These are phyloP conservation scores for Schizochytrium sp. DNA, from an alignment of 108 stramenopile species.

Conservation along the genomic window DNA sequence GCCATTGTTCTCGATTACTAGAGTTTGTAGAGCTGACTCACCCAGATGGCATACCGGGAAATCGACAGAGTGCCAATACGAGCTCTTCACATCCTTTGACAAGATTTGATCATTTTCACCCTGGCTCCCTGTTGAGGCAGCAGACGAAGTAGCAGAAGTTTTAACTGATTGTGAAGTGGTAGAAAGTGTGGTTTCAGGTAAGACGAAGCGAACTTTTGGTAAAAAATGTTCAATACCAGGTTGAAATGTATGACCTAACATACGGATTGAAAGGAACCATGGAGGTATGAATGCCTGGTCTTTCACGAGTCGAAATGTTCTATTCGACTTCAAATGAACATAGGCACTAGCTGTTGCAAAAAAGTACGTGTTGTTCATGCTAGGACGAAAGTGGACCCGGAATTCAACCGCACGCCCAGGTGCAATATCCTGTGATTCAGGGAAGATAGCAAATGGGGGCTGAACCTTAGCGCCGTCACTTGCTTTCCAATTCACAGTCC, in stretches of 20 bases:
- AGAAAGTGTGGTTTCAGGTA: not conserved
- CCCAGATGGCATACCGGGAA: conserved; percentile 75
- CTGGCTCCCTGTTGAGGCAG: not conserved
- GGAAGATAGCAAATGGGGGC: conserved; percentile 69
- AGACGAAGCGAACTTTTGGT: conserved; percentile 65
- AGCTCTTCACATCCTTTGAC: conserved; percentile 60
- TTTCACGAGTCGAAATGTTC: conserved; percentile 78
- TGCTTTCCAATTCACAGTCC: conserved; percentile 52
- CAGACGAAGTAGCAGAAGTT: not conserved
- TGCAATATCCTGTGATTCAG: conserved; percentile 68
- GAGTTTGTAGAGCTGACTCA: conserved; percentile 73
- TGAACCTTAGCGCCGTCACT: not conserved
- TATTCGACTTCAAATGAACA: conserved; percentile 76
- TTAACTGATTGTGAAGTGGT: not conserved
- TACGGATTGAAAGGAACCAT: conserved; percentile 70
- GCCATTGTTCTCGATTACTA: conserved; percentile 71
- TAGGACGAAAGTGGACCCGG: conserved; percentile 68
- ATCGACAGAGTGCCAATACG: conserved; percentile 29
- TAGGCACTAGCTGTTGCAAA: conserved; percentile 72
- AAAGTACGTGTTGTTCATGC: conserved; percentile 70
- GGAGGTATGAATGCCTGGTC: conserved; percentile 77
- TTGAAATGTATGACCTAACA: conserved; percentile 73
- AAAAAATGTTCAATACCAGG: conserved; percentile 67
- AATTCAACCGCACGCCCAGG: conserved; percentile 66
- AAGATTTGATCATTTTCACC: not conserved